Conservation (phyloP, 1,284 basidiomycete genomes). For the Pholiota adiposa region DNA sequence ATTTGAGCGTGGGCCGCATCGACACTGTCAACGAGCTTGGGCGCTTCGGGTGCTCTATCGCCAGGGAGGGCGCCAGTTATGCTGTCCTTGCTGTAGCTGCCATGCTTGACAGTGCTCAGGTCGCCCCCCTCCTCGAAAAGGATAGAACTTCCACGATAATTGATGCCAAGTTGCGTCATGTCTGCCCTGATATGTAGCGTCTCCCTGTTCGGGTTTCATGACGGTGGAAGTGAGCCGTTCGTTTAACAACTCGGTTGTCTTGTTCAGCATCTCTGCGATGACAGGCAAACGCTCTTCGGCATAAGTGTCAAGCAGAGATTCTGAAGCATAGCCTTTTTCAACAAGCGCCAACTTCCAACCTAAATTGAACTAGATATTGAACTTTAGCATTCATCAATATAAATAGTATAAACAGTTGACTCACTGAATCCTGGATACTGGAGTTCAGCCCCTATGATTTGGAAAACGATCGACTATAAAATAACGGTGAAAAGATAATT, state of each 20-base stretch:
- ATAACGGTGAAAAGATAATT: background rate
- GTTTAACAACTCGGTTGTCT: conserved; percentile 37
- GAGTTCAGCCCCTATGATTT: conserved; percentile 36
- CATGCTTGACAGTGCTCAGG: conserved; percentile 16
- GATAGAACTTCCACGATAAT: conserved; percentile 50
- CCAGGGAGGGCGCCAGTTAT: conserved; percentile 39
- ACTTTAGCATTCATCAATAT: no score
- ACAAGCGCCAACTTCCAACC: conserved; percentile 54
- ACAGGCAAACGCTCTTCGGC: conserved; percentile 47
- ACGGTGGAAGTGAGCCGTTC: background rate
- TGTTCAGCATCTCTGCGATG: conserved; percentile 40
- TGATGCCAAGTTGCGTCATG: conserved; percentile 47
- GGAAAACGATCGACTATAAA: no score
- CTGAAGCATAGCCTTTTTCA: conserved; percentile 37
- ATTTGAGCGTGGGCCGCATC: background rate
- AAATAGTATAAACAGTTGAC: background rate
- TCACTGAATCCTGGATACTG: conserved; percentile 31
- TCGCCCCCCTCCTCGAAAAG: conserved; percentile 40
- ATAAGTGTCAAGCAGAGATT: conserved; percentile 44
- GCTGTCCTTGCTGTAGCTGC: conserved; percentile 32
- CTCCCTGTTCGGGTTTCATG: conserved; percentile 26
- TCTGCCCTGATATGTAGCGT: conserved; percentile 20
- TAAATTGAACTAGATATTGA: conserved; percentile 38
- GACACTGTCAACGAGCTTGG: conserved; percentile 33
- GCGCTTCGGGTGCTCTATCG: conserved; percentile 49